Evolutionary conservation across 2,329 filamentous ascomycete species (phyloP).

Genomic region (Fusarium chuoi): DNA sequence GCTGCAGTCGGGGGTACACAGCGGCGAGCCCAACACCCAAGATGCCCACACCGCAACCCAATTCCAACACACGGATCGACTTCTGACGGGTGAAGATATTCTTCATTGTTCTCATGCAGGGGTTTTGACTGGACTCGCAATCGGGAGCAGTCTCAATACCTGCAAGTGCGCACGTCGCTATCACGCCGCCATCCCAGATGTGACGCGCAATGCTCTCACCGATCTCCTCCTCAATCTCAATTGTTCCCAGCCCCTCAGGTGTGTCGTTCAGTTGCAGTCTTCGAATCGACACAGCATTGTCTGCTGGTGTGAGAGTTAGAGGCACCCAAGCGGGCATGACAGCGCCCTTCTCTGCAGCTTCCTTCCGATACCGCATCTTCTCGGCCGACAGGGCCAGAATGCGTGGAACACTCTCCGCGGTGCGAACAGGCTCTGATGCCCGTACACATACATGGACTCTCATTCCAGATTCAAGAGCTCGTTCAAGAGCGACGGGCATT

Average conservation of each 20-base stretch:
- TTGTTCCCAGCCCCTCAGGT: conserved; percentile 32
- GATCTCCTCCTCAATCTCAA: conserved; percentile 65
- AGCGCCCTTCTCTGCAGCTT: conserved; percentile 46
- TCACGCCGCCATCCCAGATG: conserved; percentile 67
- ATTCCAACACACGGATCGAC: conserved; percentile 60
- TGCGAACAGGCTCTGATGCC: conserved; percentile 36
- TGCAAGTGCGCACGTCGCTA: conserved; percentile 52
- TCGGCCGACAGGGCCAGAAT: conserved; percentile 42
- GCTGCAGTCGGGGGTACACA: conserved; percentile 43
- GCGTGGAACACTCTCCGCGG: conserved; percentile 41
- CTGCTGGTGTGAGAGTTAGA: conserved; percentile 42
- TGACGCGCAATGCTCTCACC: conserved; percentile 70
- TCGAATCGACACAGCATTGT: conserved; percentile 44
- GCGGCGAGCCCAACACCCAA: conserved; percentile 61
- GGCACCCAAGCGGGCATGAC: conserved; percentile 58
- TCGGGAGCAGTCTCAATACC: conserved; percentile 43
- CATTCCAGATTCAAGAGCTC: conserved; percentile 39
- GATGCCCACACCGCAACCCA: conserved; percentile 67
- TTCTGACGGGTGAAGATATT: conserved; percentile 41
- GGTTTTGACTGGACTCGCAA: conserved; percentile 41
- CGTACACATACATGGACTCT: conserved; percentile 46
- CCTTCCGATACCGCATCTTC: conserved; percentile 31
- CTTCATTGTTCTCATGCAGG: conserved; percentile 47
- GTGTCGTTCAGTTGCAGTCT: conserved; percentile 44
- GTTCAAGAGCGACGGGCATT: conserved; percentile 43